Evolutionary conservation across 2,329 filamentous ascomycete species (phyloP).

Genomic region (Cladophialophora chaetospira): DNA sequence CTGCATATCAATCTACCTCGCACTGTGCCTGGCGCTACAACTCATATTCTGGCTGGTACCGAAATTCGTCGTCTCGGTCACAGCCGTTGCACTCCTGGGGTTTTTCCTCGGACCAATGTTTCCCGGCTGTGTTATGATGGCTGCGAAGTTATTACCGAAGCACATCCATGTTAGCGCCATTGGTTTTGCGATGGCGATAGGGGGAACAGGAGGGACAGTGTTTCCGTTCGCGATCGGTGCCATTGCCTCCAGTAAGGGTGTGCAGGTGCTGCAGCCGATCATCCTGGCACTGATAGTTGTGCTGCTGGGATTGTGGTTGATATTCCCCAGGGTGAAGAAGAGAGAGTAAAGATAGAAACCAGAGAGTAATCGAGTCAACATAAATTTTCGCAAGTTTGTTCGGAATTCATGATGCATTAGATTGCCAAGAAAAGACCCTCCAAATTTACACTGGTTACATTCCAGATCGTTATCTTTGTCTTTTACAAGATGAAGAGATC

Average conservation of each 20-base stretch:
- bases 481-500: too few relatives aligned
- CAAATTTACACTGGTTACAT: too few relatives aligned
- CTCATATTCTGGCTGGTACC: conserved; percentile 79
- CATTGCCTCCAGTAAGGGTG: conserved; percentile 54
- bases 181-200: conserved; percentile 74
- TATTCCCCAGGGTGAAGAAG: conserved; percentile 30
- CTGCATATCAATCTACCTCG: conserved; percentile 63
- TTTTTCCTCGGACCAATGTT: conserved; percentile 79
- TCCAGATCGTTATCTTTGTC: too few relatives aligned
- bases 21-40: conserved; percentile 63
- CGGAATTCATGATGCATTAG: too few relatives aligned
- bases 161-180: conserved; percentile 74
- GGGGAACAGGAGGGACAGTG: conserved; percentile 63
- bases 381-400: too few relatives aligned
- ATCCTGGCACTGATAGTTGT: conserved; percentile 49
- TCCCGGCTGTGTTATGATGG: conserved; percentile 69
- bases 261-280: conserved; percentile 60
- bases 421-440: too few relatives aligned
- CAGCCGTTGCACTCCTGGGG: conserved; percentile 69
- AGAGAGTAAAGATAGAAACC: conserved; percentile 21
- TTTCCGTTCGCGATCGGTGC: conserved; percentile 45
- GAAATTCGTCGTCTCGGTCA: conserved; percentile 69
- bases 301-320: conserved; percentile 27
- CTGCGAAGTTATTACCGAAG: conserved; percentile 69
- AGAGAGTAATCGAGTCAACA: too few relatives aligned